Base-by-base conservation (phyloP, 2,329 filamentous ascomycete genomes). In the Alternaria sp. region DNA sequence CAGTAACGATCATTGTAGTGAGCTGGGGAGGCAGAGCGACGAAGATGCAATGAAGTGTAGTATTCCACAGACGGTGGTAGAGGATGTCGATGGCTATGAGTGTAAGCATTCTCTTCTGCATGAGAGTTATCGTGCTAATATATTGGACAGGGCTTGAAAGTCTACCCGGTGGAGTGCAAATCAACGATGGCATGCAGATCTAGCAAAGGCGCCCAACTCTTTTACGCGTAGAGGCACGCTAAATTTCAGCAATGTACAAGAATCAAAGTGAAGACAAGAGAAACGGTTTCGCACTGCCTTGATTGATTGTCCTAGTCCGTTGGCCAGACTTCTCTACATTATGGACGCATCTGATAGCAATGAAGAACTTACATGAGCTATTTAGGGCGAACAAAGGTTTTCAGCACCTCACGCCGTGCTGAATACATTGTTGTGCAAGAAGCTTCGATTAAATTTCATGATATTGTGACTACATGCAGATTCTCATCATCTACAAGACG, bases 41-140 rank as follows among this genome's bases (percentile, higher is more conserved):
- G 71, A 70, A 49, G 69, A 73, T 12, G 70, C 72, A 1, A 75
- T 72, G 65, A 65, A 67, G 38, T 75, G 73, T 38, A 63, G 51
- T 16, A 64, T 72, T 61, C 60, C 69, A n/a, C 72, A 74, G 55
- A 70, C 65, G n/a, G 63, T 67, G 34, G 62, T 67, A 2, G 73
- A 74, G 52, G 72, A 76, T 64, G 66, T 73, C 28, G 54, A 49
- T 24, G 46, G 59, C 12, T 36, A 32, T 7, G 44, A 51, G 9
- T 59, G 46, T 54, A 59, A 18, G 58, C 32, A 32, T 24, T n/a
- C 8, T 8, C n/a, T 30, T 22, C 2, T 7, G 44, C 46, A 43
- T 34, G 14, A 20, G 22, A 39, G 42, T 9, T 46, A 26, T 20
- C 3, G 9, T 44, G 38, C 54, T 59, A 22, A 55, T 24, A 30